A percentile compares a stretch with the other conserved stretches of the same genome.
These are phyloP conservation scores for Diaporthe batatas DNA, from an alignment of 2,329 filamentous ascomycete species.

Conservation along the genomic window DNA sequence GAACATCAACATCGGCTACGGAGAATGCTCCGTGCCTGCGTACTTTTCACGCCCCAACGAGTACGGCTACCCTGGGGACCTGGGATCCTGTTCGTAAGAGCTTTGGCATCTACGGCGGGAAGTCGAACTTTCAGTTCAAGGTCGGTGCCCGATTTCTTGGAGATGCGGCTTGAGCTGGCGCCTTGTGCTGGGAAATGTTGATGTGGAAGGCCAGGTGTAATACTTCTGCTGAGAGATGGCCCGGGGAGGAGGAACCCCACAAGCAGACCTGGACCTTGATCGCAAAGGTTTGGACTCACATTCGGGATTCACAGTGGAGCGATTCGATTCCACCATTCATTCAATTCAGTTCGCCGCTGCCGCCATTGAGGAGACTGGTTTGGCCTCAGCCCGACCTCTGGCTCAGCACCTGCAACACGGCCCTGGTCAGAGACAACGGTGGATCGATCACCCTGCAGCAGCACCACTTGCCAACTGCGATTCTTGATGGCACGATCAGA, in stretches of 20 bases:
- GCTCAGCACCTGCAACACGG: slow-evolving; percentile 4
- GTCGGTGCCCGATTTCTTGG: too few relatives aligned
- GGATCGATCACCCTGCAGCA: slow-evolving; percentile 1
- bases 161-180: not conserved
- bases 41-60: not conserved
- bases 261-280: slow-evolving; percentile 33
- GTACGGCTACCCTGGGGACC: not conserved
- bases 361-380: not conserved
- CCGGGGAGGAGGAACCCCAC: slow-evolving; percentile 26
- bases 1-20: slow-evolving; percentile 26
- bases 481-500: not conserved
- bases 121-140: too few relatives aligned
- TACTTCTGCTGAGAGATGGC: too few relatives aligned
- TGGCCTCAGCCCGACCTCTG: slow-evolving; percentile 15
- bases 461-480: not conserved
- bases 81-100: not conserved
- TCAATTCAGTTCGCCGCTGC: not conserved
- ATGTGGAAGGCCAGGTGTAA: not conserved
- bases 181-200: not conserved
- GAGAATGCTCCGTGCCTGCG: slow-evolving; percentile 6
- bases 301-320: slow-evolving; percentile 23
- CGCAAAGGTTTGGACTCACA: slow-evolving; percentile 33
- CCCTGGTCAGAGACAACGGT: not conserved
- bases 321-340: not conserved
- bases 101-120: too few relatives aligned